Percentiles rank a stretch among this genome's conserved stretches.
These are phyloP conservation scores for Paraphaeosphaeria minitans DNA, from an alignment of 2,329 filamentous ascomycete genomes.

Conservation along the genomic window DNA sequence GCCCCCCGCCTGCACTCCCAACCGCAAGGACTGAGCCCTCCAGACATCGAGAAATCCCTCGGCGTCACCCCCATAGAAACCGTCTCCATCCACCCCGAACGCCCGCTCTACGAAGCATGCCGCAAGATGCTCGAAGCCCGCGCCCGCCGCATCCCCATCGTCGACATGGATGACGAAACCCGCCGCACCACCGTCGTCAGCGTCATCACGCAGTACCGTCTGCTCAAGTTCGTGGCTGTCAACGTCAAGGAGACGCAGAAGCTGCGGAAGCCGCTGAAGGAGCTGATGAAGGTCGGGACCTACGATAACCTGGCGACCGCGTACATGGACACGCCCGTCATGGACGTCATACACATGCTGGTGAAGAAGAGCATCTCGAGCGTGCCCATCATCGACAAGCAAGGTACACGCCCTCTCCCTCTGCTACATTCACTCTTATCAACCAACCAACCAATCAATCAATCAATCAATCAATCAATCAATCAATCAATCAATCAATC, in stretches of 20 bases:
- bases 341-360: conserved; percentile 92
- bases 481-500: no score
- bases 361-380: conserved; percentile 93
- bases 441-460: no score
- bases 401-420: conserved; percentile 53
- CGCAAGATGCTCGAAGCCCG: conserved; percentile 92
- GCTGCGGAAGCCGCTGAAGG: conserved; percentile 82
- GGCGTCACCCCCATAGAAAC: conserved; percentile 91
- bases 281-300: conserved; percentile 78
- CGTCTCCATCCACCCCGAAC: conserved; percentile 89
- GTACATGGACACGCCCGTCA: conserved; percentile 85
- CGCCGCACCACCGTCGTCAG: conserved; percentile 90
- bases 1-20: conserved; percentile 21
- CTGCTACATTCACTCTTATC: no score
- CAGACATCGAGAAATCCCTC: conserved; percentile 94
- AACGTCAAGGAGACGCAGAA: conserved; percentile 89
- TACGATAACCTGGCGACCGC: conserved; percentile 82
- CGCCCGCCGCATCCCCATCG: conserved; percentile 88
- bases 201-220: conserved; percentile 97
- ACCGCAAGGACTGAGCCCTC: conserved; percentile 19
- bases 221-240: conserved; percentile 97
- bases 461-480: no score
- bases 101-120: conserved; percentile 92
- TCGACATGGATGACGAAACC: conserved; percentile 94
- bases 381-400: conserved; percentile 85